These are phyloP conservation scores for Camelina hispida DNA, from an alignment of 345 rosid genomes.

Conservation along the genomic window DNA sequence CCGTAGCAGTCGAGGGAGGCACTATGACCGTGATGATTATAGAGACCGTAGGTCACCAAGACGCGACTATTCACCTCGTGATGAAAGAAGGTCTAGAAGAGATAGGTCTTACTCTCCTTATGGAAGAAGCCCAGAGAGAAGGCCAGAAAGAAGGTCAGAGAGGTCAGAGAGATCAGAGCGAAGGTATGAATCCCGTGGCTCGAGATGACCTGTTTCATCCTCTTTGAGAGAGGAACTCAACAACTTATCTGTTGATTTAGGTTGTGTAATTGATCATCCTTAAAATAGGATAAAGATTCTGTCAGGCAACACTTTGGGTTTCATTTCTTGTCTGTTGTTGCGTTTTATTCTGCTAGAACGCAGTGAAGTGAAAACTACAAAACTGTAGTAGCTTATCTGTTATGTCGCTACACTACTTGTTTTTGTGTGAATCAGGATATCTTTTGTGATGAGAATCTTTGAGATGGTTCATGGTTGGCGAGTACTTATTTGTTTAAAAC, in stretches of 20 bases:
- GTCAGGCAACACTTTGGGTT: background rate
- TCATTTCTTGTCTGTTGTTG: background rate
- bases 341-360: conserved; percentile 17
- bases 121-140: conserved; percentile 56
- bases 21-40: conserved; percentile 65
- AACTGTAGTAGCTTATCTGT: conserved; percentile 25
- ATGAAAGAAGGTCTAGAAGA: conserved; percentile 80
- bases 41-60: conserved; percentile 75
- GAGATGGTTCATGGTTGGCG: background rate
- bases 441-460: conserved; percentile 2
- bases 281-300: conserved; percentile 19
- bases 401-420: conserved; percentile 3
- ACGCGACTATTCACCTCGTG: conserved; percentile 79
- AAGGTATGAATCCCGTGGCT: conserved; percentile 46
- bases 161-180: conserved; percentile 40
- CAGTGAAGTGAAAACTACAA: conserved; percentile 13
- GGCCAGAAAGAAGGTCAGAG: conserved; percentile 48
- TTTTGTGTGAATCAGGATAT: conserved; percentile 23
- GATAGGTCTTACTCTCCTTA: conserved; percentile 77
- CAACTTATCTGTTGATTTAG: conserved; percentile 10
- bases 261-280: conserved; percentile 39
- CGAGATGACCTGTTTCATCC: conserved; percentile 44
- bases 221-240: conserved; percentile 14
- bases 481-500: background rate
- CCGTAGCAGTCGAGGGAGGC: conserved; percentile 63